Evolutionary conservation across 2,329 filamentous ascomycete genomes (phyloP), one percentile per base, ranked within the genome.

Genomic region (Akanthomyces muscarius): DNA sequence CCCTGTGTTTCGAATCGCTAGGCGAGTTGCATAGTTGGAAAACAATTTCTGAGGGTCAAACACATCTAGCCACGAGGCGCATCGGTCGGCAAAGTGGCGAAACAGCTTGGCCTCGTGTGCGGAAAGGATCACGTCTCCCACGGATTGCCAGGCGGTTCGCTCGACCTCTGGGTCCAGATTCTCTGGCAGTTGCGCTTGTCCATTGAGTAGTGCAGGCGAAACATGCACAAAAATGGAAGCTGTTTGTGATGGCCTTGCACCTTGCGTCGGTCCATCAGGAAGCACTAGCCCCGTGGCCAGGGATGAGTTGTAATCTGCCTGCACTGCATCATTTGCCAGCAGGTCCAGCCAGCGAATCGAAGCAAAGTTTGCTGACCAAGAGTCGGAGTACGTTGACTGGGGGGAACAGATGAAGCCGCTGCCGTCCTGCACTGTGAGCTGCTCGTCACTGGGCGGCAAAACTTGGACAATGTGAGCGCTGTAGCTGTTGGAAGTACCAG

Each of bases 1-100:
- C 0, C 83, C 83, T 42, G 78, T 71, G 66, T 86, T 85, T 36
- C 78, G 77, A 7, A 66, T 63, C 8, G 65, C 65, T 8, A 67
- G 53, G 8, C 64, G 60, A 14, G 63, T 61, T 10, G 63, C 62
- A 25, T 65, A 64, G 33, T 56, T 67, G 13, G 65, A 64, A 38
- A 67, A 66, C 3, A 61, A 57, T 14, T 45, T 38, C 5, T 61
- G 55, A 21, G 64, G 64, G 42, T 67, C 65, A 5, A 67, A 60
- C 6, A 64, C 25, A 28, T 67, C 65, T 1, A 67, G 57, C 64
- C 65, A 66, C 21, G 23, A 57, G 2, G 65, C 55, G n/a, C 58
- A 66, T 4, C 66, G 59, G 50, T 74, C 72, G 6, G 69, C 68
- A 56, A 72, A 74, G 57, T 69, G 69, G 2, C 70, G 66, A 47